Evolutionary conservation across 495 filamentous ascomycete species (phyloP).

Genomic region (Parathielavia appendiculata): DNA sequence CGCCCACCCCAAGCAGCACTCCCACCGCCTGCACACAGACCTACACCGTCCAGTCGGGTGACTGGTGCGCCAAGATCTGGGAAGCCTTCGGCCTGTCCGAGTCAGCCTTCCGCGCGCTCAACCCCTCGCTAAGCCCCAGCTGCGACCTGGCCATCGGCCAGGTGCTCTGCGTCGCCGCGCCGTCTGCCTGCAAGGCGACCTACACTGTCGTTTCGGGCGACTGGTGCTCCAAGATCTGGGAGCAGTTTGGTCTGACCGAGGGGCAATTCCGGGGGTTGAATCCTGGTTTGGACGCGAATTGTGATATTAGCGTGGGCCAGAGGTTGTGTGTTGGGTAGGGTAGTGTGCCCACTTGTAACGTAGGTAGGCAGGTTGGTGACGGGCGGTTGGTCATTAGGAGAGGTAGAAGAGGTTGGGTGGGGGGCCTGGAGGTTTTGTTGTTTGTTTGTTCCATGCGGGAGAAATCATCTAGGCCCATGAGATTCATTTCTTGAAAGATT

Average conservation of each 20-base stretch:
- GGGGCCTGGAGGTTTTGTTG: too few relatives aligned
- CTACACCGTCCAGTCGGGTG: not conserved
- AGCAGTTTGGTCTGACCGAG: constrained; percentile 1
- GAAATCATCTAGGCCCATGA: too few relatives aligned
- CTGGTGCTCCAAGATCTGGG: not conserved
- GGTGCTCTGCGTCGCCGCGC: not conserved
- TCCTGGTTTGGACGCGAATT: not conserved
- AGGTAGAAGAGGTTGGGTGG: too few relatives aligned
- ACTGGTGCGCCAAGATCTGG: constrained; percentile 4
- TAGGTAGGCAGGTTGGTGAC: too few relatives aligned
- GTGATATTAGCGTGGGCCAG: not conserved
- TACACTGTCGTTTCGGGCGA: not conserved
- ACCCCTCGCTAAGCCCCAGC: not conserved
- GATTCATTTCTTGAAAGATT: too few relatives aligned
- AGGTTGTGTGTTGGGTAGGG: not conserved
- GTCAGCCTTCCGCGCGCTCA: not conserved
- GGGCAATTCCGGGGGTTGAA: not conserved
- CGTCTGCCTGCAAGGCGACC: not conserved
- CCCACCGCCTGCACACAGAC: not conserved
- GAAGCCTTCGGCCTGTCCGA: not conserved
- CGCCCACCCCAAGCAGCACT: not conserved
- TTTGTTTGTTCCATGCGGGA: too few relatives aligned
- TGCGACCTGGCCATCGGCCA: not conserved
- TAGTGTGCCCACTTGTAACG: too few relatives aligned
- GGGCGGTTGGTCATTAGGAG: too few relatives aligned